Evolutionary conservation across 2,329 filamentous ascomycete species (phyloP), one percentile per base, ranked within the genome.

Genomic region (Lachnellula cervina): DNA sequence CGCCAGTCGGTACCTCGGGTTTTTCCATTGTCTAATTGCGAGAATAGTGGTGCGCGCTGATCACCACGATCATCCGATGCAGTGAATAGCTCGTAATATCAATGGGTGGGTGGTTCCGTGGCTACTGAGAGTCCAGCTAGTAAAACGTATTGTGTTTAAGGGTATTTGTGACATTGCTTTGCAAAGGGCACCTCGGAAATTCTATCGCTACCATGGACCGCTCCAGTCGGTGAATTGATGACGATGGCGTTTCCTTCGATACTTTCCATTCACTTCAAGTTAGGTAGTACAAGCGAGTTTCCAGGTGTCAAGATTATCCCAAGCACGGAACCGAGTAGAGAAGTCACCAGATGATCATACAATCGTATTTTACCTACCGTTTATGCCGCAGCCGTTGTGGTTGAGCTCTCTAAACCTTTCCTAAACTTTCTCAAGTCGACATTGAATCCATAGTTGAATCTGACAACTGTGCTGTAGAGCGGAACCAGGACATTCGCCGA

Each of bases 391-490:
- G 42, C 40, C 38, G 38, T 44, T 19, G 40, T 21, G 7, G 21
- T 55, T 19, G 52, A 53, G 32, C 16, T 19, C 52, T 57, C 54
- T 45, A 56, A 42, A 28, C 51, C 48, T 34, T 50, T 52, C 37
- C 35, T 58, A 19, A 55, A 44, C 55, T 57, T 62, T 21, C 32
- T 23, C 23, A 49, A 35, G 17, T 61, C 52, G 17, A 62, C 52
- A 23, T 25, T 55, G 38, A 55, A 60, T 1, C 62, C 61, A 54
- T 59, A 64, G 45, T 56, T 63, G 14, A 49, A 54, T 44, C 61
- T 62, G 42, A 67, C 57, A 5, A 67, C 11, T 2, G 59, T 37
- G 7, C 50, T 49, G 37, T 62, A 66, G 37, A 64, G 32, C 21
- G 49, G 35, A 42, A 59, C 56, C 55, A 64, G 32, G 3, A 65